Percentiles rank a stretch among this genome's conserved stretches.
These are phyloP conservation scores for Gentiana macrophylla DNA, from an alignment of 257 asterid species.

Conservation along the genomic window DNA sequence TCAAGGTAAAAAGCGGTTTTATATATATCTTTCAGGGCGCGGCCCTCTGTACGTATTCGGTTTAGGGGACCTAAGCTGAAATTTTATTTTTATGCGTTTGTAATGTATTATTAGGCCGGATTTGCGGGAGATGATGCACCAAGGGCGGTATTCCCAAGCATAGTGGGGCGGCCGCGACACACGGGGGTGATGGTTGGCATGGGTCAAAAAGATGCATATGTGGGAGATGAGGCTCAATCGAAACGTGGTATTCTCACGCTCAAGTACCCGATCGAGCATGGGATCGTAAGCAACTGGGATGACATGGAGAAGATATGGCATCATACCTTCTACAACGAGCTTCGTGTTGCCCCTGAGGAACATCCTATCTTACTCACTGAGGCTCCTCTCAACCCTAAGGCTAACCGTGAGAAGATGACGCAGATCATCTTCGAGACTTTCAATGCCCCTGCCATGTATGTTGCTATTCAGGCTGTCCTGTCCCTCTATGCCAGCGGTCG, in stretches of 20 bases:
- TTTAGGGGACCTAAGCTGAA: no score
- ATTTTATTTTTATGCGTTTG: no score
- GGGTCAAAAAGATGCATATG: slow-evolving; percentile 32
- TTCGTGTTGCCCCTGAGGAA: slow-evolving; percentile 19
- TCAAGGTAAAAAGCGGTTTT: slow-evolving; percentile 4
- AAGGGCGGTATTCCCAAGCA: slow-evolving; percentile 33
- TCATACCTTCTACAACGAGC: slow-evolving; percentile 14
- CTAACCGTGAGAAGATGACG: slow-evolving; percentile 11
- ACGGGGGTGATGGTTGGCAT: slow-evolving; percentile 33
- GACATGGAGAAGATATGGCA: slow-evolving; percentile 15
- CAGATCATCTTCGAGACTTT: slow-evolving; percentile 31
- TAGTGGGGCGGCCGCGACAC: slow-evolving; percentile 31
- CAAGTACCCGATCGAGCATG: slow-evolving; percentile 13
- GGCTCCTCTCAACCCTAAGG: slow-evolving; percentile 17
- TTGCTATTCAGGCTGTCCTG: slow-evolving; percentile 28
- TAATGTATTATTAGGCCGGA: slow-evolving; percentile 18
- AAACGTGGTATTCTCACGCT: slow-evolving; percentile 28
- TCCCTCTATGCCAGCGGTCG: slow-evolving; percentile 35
- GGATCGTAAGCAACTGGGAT: slow-evolving; percentile 14
- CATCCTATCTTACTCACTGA: slow-evolving; percentile 25
- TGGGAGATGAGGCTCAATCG: slow-evolving; percentile 35
- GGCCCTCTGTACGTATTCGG: no score
- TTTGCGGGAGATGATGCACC: slow-evolving; percentile 41
- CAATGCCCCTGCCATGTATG: slow-evolving; percentile 28
- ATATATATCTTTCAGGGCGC: no score